These are phyloP conservation scores for Botrytis byssoidea DNA, from an alignment of 2,329 filamentous ascomycete species.

Conservation along the genomic window DNA sequence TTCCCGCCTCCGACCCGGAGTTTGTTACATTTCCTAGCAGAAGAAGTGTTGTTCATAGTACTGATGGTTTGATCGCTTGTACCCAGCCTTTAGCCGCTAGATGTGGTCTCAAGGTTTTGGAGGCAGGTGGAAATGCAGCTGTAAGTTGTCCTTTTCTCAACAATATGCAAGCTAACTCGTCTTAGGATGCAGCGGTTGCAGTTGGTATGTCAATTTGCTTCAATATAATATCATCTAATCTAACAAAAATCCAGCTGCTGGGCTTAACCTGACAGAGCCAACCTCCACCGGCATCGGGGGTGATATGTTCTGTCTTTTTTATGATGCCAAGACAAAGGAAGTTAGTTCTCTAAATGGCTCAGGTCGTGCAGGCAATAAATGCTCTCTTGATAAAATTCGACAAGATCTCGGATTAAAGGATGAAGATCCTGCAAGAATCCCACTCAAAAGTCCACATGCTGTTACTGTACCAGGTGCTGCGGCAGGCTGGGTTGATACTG, in stretches of 20 bases:
- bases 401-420: conserved; percentile 65
- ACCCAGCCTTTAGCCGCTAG: conserved; percentile 86
- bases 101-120: conserved; percentile 82
- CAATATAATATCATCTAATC: not conserved
- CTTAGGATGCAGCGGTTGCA: conserved; percentile 89
- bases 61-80: conserved; percentile 85
- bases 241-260: conserved; percentile 62
- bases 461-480: conserved; percentile 88
- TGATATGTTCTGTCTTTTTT: conserved; percentile 60
- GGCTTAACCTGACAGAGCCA: conserved; percentile 90
- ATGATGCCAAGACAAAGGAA: conserved; percentile 59
- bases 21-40: conserved; percentile 73
- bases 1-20: conserved; percentile 37
- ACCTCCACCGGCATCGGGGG: conserved; percentile 92
- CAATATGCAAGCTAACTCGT: conserved; percentile 20
- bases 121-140: conserved; percentile 87
- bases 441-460: conserved; percentile 72
- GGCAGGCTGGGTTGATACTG: conserved; percentile 88
- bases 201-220: conserved; percentile 57
- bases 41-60: conserved; percentile 89
- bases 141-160: conserved; percentile 50
- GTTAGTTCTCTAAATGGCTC: conserved; percentile 90
- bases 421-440: conserved; percentile 59
- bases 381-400: conserved; percentile 67
- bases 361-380: conserved; percentile 72